Conservation (phyloP, 371 early-diverging fungal genomes). For the Mortierella sp. region DNA sequence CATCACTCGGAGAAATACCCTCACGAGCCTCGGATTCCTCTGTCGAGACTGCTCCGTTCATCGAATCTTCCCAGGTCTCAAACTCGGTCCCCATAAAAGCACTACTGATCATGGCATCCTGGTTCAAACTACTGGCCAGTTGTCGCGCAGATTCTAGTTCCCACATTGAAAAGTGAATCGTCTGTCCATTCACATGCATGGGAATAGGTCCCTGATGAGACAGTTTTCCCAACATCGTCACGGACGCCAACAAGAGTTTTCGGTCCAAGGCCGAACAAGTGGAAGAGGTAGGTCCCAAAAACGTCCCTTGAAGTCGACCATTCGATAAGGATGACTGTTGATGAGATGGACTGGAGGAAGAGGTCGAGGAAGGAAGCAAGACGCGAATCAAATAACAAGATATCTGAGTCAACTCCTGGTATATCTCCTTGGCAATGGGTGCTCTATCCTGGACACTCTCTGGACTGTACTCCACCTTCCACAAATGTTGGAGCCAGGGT, state of each 20-base stretch:
- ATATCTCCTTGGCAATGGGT: conserved; percentile 40
- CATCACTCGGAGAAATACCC: conserved; percentile 39
- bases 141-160: conserved; percentile 22
- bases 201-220: conserved; percentile 39
- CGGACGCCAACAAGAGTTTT: conserved; percentile 20
- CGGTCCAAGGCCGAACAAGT: conserved; percentile 40
- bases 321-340: conserved; percentile 11
- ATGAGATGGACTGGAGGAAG: conserved; percentile 1
- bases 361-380: conserved; percentile 19
- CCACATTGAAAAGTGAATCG: conserved; percentile 24
- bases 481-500: conserved; percentile 39
- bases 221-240: conserved; percentile 15
- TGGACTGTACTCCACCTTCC: conserved; percentile 29
- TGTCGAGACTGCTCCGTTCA: neutral
- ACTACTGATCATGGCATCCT: conserved; percentile 20
- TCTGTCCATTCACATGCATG: neutral
- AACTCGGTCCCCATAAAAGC: conserved; percentile 37
- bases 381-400: conserved; percentile 19
- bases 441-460: neutral
- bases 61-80: neutral
- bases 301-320: conserved; percentile 13
- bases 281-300: conserved; percentile 35
- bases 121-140: conserved; percentile 26
- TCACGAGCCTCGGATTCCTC: conserved; percentile 14
- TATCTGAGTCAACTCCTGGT: conserved; percentile 35